Percentiles rank a stretch among this genome's conserved stretches.
Conservation (phyloP, 441 rosid genomes). For the Eutrema salsugineum region DNA sequence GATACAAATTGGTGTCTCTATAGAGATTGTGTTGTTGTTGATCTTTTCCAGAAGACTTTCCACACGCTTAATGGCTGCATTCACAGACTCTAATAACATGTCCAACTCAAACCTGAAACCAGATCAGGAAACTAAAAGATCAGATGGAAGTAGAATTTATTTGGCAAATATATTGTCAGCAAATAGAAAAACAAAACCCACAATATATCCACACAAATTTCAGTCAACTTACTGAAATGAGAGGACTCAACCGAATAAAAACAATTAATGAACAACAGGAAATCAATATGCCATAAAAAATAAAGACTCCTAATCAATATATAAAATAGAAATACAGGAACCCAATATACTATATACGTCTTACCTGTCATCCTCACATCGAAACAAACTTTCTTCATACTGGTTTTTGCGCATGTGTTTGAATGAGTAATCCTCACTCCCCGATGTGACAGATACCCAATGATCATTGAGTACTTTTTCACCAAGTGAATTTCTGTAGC, state of each 20-base stretch:
- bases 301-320: background rate
- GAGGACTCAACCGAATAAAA: background rate
- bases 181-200: background rate
- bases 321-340: conserved; percentile 3
- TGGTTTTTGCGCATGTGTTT: conserved; percentile 98
- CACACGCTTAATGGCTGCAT: conserved; percentile 75
- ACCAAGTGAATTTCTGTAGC: conserved; percentile 81
- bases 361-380: conserved; percentile 97
- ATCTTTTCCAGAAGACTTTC: conserved; percentile 79
- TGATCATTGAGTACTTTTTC: conserved; percentile 80
- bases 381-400: conserved; percentile 95
- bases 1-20: conserved; percentile 53
- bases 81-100: conserved; percentile 91
- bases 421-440: conserved; percentile 98
- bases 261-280: background rate
- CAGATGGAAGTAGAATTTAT: conserved; percentile 1
- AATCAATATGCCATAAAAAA: background rate
- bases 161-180: too few relatives aligned
- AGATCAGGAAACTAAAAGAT: conserved; percentile 23
- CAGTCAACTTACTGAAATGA: background rate
- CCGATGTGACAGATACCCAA: conserved; percentile 98
- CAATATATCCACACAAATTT: background rate
- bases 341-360: conserved; percentile 2
- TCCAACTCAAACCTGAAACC: conserved; percentile 91
- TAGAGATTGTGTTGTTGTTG: conserved; percentile 55